phyloP scores from a whole-genome alignment of 2,329 filamentous ascomycete species.

The Annulohypoxylon truncatum region DNA sequence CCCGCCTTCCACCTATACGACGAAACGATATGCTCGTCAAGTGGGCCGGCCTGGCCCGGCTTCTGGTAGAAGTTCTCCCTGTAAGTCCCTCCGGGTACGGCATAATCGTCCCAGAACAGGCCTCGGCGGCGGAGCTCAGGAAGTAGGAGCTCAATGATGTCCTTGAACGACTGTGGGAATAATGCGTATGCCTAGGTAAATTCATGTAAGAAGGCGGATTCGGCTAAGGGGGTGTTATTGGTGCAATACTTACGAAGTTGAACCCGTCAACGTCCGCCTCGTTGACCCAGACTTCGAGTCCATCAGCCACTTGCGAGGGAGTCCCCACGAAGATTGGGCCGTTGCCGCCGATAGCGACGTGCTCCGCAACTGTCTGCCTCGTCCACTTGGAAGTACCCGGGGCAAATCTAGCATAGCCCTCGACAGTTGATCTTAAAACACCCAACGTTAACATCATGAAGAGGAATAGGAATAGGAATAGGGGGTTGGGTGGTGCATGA shows the following conservation, averaged over 20 bases:
- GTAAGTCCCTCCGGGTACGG: constrained; percentile 68
- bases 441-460: constrained; percentile 15
- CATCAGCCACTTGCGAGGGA: constrained; percentile 72
- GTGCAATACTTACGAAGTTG: constrained; percentile 68
- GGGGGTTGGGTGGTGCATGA: neutral
- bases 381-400: constrained; percentile 76
- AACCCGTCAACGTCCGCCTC: constrained; percentile 81
- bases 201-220: constrained; percentile 8
- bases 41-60: constrained; percentile 61
- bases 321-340: constrained; percentile 74
- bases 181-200: constrained; percentile 67
- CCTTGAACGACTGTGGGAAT: constrained; percentile 75
- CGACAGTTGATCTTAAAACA: constrained; percentile 62
- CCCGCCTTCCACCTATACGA: constrained; percentile 58
- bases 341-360: constrained; percentile 75
- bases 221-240: neutral
- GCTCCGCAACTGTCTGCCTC: constrained; percentile 74
- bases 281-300: constrained; percentile 73
- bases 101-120: constrained; percentile 66
- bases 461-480: neutral
- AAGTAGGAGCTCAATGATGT: constrained; percentile 73
- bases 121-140: constrained; percentile 72
- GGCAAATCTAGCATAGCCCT: constrained; percentile 66
- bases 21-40: constrained; percentile 63
- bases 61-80: constrained; percentile 69